Evolutionary conservation across 257 asterid species (phyloP), one percentile per base, ranked within the genome.

Genomic region (Henckelia pumila): DNA sequence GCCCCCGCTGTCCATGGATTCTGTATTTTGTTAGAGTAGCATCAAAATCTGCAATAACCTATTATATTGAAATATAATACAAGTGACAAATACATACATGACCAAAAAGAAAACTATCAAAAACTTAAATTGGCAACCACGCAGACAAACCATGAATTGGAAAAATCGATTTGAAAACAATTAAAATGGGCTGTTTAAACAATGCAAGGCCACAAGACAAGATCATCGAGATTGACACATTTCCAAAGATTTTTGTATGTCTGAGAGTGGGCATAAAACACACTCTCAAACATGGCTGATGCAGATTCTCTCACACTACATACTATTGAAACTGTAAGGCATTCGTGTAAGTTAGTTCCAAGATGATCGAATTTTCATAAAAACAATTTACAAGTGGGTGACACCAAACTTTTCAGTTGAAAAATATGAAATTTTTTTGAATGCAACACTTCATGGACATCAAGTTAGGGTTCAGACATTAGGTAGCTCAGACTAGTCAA

Each of bases 11-110:
- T 28, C 98, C 98, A 61, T 85, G 81, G 6, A 91, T 57, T 94
- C 88, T 64, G 62, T 83, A 91, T 81, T 81, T 89, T 47, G 96
- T 91, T 52, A 91, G 79, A 17, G 98, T 91, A 71, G 83, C 94
- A 77, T 91, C 98, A 73, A 91, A 91, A 83, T 91, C 98, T 52
- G 96, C 98, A 85, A 91, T 85, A 68, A 88, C 95, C 92, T 85
- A 79, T 50, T 21, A 69, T 56, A 71, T 65, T 47, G 65, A 77
- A 72, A 72, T 21, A 61, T 68, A 61, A 65, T n/a, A 70, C 19
- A 68, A 16, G 72, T 11, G n/a, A 50, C 52, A 64, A 50, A n/a
- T 30, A 59, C 60, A 66, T 30, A 47, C 29, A 63, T 44, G 62
- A 67, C 56, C 60, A 49, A 66, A 40, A 61, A 8, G 47, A 63